These are phyloP conservation scores for Coemansia sp. DNA, from an alignment of 371 early-diverging fungal genomes.

Conservation along the genomic window DNA sequence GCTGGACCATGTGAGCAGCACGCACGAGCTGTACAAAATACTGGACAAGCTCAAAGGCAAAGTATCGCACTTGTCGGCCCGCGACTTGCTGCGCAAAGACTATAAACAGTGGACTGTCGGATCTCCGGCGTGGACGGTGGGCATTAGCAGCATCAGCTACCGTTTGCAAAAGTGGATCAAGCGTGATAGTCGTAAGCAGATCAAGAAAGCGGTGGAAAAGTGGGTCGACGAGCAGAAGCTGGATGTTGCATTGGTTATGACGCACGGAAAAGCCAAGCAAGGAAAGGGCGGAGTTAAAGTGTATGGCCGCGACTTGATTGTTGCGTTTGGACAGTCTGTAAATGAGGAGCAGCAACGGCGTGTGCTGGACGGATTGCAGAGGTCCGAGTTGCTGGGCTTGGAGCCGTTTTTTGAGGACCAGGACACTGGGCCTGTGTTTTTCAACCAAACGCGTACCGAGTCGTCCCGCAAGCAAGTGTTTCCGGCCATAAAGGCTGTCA, in stretches of 20 bases:
- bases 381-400: conserved; percentile 7
- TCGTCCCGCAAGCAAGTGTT: conserved; percentile 43
- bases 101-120: conserved; percentile 56
- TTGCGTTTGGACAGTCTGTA: conserved; percentile 13
- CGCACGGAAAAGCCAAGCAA: conserved; percentile 39
- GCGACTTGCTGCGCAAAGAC: conserved; percentile 57
- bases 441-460: conserved; percentile 15
- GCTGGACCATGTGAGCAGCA: conserved; percentile 6
- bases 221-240: conserved; percentile 30
- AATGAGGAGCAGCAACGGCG: neutral
- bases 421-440: neutral
- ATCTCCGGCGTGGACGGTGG: conserved; percentile 33
- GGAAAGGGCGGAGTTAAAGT: conserved; percentile 10
- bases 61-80: conserved; percentile 44
- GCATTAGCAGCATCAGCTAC: conserved; percentile 54
- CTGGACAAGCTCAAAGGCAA: conserved; percentile 54
- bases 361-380: conserved; percentile 6
- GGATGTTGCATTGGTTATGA: conserved; percentile 48
- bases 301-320: conserved; percentile 42
- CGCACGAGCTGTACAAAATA: conserved; percentile 34
- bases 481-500: conserved; percentile 23
- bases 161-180: conserved; percentile 49
- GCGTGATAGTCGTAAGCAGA: conserved; percentile 12
- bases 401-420: neutral
- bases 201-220: conserved; percentile 19